Evolutionary conservation across 352 stramenopile species (phyloP).

Genomic region (Elongisporangium anandrum): DNA sequence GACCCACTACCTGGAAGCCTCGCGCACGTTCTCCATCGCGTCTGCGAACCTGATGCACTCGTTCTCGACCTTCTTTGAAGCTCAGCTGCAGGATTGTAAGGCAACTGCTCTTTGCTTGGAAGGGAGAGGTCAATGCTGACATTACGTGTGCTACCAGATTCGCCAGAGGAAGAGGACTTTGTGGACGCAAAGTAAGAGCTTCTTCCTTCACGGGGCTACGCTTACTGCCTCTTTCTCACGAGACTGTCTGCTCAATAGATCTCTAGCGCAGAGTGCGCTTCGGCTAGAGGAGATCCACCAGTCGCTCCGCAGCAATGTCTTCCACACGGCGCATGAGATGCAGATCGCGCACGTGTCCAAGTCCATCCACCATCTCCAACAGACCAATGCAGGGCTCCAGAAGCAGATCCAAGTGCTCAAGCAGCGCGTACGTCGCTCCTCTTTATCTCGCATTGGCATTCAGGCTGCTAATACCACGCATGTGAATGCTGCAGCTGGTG

Average conservation of each 20-base stretch:
- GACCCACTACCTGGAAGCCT: slow-evolving; percentile 33
- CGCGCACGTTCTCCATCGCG: slow-evolving; percentile 38
- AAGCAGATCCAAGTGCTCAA: slow-evolving; percentile 48
- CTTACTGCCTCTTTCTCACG: not conserved
- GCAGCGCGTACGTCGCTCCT: slow-evolving; percentile 27
- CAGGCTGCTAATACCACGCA: not conserved
- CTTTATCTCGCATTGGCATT: not conserved
- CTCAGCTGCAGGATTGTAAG: slow-evolving; percentile 39
- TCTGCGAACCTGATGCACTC: slow-evolving; percentile 42
- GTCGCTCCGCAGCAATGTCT: slow-evolving; percentile 44
- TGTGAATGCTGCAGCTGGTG: slow-evolving; percentile 27
- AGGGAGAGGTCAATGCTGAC: not conserved
- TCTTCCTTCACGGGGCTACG: no score
- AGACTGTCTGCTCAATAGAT: slow-evolving; percentile 9
- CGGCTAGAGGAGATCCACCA: slow-evolving; percentile 55
- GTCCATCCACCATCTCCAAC: slow-evolving; percentile 36
- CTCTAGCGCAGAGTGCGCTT: slow-evolving; percentile 45
- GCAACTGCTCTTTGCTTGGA: not conserved
- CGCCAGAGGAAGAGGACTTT: slow-evolving; percentile 17
- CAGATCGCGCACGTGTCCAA: slow-evolving; percentile 35
- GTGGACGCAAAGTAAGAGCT: slow-evolving; percentile 15
- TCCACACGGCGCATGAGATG: slow-evolving; percentile 35
- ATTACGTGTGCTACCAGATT: slow-evolving; percentile 6
- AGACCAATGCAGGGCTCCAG: slow-evolving; percentile 29
- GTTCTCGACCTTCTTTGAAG: slow-evolving; percentile 60